Base-by-base conservation (phyloP, 139 green algal genomes). In the Picochlorum sp. region DNA sequence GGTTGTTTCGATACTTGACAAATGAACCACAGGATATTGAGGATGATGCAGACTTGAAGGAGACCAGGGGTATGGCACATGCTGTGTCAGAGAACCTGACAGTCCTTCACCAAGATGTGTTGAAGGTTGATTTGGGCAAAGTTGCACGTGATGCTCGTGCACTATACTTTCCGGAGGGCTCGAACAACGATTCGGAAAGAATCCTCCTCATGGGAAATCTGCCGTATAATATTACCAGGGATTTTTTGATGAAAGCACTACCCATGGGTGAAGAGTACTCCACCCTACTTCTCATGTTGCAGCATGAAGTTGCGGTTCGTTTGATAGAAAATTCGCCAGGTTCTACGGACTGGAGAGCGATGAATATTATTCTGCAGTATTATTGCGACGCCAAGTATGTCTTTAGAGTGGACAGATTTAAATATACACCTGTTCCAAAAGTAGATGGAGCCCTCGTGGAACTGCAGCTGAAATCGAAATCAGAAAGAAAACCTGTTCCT, bases 221-320 rank as follows among this genome's bases (percentile, higher is more conserved):
- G 64, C 92, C 92, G 1, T 98, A 96, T 80, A 94, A 98, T 83
- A 95, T 98, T 74, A 98, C 92, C 34, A 95, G 80, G 58, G 91
- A 97, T 34, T 81, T 92, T 37, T 69, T 98, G 44, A 75, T 74
- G 46, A 37, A 59, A n/a, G 66, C 89, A 54, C 80, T 97, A 63
- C 91, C 91, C 1, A 61, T 87, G 62, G 82, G 86, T 18, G 77
- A 68, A 20, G 16, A 21, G 18, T 71, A 94, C 41, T 84, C 80
- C 0, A 71, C 81, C 59, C 71, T 97, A 5, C 3, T 32, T 24
- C 38, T 71, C 9, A 58, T 66, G 21, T 49, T 79, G 57, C 69
- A 90, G 69, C 83, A 94, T 45, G 87, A 94, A 65, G 84, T 85
- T n/a, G 87, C 79, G 8, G 60, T 78, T 58, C 66, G 87, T 45